Evolutionary conservation across 495 filamentous ascomycete genomes (phyloP).

Genomic region (Penicillium angulare): DNA sequence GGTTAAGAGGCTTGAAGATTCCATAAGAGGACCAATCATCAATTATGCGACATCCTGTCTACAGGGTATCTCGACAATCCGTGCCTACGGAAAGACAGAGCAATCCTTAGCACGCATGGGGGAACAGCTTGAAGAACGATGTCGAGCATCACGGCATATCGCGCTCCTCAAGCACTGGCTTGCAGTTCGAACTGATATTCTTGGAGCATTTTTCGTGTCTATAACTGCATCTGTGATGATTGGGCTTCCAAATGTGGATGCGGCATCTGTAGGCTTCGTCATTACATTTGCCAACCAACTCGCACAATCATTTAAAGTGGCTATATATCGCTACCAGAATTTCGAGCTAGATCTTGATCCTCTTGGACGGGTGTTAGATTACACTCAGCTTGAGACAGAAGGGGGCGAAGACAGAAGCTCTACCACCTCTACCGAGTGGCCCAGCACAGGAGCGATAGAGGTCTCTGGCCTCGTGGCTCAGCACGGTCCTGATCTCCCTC

Average conservation of each 20-base stretch:
- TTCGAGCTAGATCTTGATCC: too few relatives aligned
- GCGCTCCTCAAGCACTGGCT: too few relatives aligned
- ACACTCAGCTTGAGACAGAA: constrained; percentile 57
- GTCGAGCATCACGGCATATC: too few relatives aligned
- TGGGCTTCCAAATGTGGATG: too few relatives aligned
- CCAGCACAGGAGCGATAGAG: constrained; percentile 68
- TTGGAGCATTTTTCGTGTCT: too few relatives aligned
- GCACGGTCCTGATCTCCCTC: constrained; percentile 8
- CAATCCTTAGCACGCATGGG: constrained; percentile 35
- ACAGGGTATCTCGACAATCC: constrained; percentile 68
- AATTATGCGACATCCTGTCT: constrained; percentile 63
- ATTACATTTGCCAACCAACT: too few relatives aligned
- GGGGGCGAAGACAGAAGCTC: constrained; percentile 54
- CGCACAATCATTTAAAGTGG: too few relatives aligned
- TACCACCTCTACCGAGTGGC: constrained; percentile 68
- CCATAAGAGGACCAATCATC: constrained; percentile 69
- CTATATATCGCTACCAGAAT: too few relatives aligned
- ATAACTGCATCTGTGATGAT: too few relatives aligned
- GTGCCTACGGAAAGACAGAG: constrained; percentile 61
- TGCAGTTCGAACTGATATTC: too few relatives aligned
- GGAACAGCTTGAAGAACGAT: too few relatives aligned
- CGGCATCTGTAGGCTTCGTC: too few relatives aligned
- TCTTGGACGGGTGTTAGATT: constrained; percentile 43
- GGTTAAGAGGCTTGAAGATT: constrained; percentile 67
- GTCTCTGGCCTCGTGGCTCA: constrained; percentile 71